phyloP scores from a whole-genome alignment of 345 rosid genomes.

The Durio zibethinus region DNA sequence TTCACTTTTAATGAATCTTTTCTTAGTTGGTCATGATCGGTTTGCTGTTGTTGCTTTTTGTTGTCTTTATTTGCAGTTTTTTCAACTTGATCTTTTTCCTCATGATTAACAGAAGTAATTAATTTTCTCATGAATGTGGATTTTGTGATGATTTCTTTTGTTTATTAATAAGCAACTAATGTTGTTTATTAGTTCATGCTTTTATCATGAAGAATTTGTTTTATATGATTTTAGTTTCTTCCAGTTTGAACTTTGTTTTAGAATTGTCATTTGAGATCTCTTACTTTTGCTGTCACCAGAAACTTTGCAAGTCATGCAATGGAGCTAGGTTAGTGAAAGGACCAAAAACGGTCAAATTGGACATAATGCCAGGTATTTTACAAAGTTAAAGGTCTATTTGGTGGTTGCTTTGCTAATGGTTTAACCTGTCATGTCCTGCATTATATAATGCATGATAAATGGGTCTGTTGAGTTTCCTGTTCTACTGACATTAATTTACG shows the following conservation, averaged over 20 bases:
- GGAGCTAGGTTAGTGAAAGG: slow-evolving; percentile 79
- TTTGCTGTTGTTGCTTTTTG: neutral
- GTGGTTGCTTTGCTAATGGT: slow-evolving; percentile 2
- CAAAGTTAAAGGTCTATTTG: neutral
- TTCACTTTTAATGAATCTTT: neutral
- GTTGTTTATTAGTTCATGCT: neutral
- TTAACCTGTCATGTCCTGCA: neutral
- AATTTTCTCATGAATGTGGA: neutral
- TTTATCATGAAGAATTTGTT: neutral
- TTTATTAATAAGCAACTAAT: neutral
- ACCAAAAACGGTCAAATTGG: slow-evolving; percentile 76
- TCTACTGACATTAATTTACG: neutral
- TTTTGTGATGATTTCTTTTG: neutral
- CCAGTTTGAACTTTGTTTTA: neutral
- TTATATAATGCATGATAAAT: neutral
- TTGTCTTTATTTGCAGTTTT: neutral
- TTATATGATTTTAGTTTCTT: neutral
- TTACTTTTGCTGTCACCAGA: slow-evolving; percentile 43
- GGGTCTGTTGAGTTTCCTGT: neutral
- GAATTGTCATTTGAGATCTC: neutral
- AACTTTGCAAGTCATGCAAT: slow-evolving; percentile 82
- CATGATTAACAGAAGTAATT: neutral
- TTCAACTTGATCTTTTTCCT: neutral
- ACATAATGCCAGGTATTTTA: slow-evolving; percentile 69
- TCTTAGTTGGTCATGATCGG: too few species aligned